phyloP scores from a whole-genome alignment of 805 yeast genomes.

The Suhomyces prunicola region DNA sequence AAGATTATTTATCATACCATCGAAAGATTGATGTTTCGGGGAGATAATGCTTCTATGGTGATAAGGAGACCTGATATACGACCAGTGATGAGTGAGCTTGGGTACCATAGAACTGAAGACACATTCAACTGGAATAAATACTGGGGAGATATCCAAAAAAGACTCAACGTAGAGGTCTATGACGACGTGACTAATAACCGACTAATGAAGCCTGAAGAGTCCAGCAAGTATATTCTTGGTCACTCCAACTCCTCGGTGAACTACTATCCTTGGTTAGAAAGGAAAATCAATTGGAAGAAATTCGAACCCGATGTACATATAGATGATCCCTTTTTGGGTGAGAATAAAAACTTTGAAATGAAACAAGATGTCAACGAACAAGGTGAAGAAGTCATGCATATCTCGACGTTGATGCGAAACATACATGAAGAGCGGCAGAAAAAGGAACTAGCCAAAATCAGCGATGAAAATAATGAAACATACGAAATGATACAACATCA shows the following conservation, averaged over 20 bases:
- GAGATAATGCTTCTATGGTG: neutral
- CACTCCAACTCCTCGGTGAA: slow-evolving; percentile 1
- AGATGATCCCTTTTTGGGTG: slow-evolving; percentile 2
- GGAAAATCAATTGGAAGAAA: neutral
- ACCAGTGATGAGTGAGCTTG: slow-evolving; percentile 1
- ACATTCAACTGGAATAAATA: slow-evolving; percentile 6
- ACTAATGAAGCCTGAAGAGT: slow-evolving; percentile 6
- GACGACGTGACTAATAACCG: slow-evolving; percentile 8
- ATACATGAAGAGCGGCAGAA: neutral
- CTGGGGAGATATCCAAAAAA: slow-evolving; percentile 6
- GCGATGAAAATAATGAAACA: neutral
- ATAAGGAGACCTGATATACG: neutral
- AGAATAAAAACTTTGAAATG: neutral
- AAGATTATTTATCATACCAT: slow-evolving; percentile 5
- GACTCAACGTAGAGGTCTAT: slow-evolving; percentile 3
- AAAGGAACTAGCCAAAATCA: neutral
- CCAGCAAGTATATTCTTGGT: slow-evolving; percentile 2
- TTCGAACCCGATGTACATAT: neutral
- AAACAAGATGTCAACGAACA: neutral
- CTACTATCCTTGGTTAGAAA: slow-evolving; percentile 1
- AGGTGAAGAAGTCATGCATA: neutral
- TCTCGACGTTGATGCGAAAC: neutral
- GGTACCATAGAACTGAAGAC: slow-evolving; percentile 1
- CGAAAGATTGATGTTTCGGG: neutral
- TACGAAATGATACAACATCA: neutral